Conservation (phyloP, 192 early-diverging fungal genomes). For the Linnemannia schmuckeri region DNA sequence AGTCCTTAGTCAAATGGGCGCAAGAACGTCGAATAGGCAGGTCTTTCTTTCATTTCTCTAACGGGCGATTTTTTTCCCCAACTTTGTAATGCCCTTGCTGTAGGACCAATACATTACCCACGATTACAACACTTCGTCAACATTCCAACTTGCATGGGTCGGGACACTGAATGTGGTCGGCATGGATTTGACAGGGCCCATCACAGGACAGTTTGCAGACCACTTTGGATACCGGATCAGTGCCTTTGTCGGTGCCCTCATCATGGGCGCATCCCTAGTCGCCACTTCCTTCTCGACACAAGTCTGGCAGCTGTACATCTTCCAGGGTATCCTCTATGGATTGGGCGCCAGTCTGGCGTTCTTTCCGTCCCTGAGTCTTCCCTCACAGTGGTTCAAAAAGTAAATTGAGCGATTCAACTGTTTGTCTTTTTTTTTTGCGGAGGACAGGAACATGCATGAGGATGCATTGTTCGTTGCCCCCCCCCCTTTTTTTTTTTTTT, state of each 20-base stretch:
- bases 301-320: slow-evolving; percentile 52
- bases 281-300: slow-evolving; percentile 68
- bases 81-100: too few relatives aligned
- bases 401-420: background rate
- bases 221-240: slow-evolving; percentile 63
- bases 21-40: background rate
- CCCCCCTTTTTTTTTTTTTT: background rate
- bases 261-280: slow-evolving; percentile 63
- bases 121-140: slow-evolving; percentile 50
- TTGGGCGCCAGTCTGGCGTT: slow-evolving; percentile 62
- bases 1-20: background rate
- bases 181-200: slow-evolving; percentile 62
- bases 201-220: slow-evolving; percentile 64
- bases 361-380: slow-evolving; percentile 63
- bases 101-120: slow-evolving; percentile 45
- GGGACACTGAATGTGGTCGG: slow-evolving; percentile 64
- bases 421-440: background rate
- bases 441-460: background rate
- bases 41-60: background rate
- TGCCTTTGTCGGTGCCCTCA: slow-evolving; percentile 60
- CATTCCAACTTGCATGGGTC: slow-evolving; percentile 64
- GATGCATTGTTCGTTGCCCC: background rate
- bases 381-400: slow-evolving; percentile 70
- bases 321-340: slow-evolving; percentile 40
- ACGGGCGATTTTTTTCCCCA: slow-evolving; percentile 35